phyloP scores from a whole-genome alignment of 1,139 yeast genomes.

The Pichia sp. region DNA sequence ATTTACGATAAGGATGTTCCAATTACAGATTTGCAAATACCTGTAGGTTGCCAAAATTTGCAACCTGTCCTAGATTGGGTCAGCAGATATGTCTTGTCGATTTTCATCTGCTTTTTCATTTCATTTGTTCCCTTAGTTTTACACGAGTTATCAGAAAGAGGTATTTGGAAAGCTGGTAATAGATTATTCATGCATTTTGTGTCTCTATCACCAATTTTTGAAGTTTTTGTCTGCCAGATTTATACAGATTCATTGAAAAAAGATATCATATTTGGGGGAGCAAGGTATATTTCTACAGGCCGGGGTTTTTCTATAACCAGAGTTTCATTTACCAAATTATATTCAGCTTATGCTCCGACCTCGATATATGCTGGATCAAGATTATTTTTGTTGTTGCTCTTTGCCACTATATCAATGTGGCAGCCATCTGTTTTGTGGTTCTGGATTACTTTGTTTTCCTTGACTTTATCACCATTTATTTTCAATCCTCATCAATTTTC shows the following conservation, averaged over 20 bases:
- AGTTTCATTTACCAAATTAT: slow-evolving; percentile 53
- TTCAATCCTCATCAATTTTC: slow-evolving; percentile 87
- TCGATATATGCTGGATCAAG: slow-evolving; percentile 66
- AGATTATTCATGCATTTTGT: slow-evolving; percentile 61
- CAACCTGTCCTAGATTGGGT: slow-evolving; percentile 79
- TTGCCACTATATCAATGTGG: slow-evolving; percentile 70
- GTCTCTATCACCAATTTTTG: slow-evolving; percentile 79
- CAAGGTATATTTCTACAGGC: slow-evolving; percentile 78
- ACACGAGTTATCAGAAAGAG: slow-evolving; percentile 78
- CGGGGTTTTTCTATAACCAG: slow-evolving; percentile 79
- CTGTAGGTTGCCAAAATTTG: slow-evolving; percentile 72
- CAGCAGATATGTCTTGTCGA: slow-evolving; percentile 71
- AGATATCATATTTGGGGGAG: slow-evolving; percentile 78
- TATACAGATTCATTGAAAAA: slow-evolving; percentile 67
- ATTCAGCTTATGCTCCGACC: slow-evolving; percentile 57
- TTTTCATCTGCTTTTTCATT: slow-evolving; percentile 77
- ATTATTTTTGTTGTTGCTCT: slow-evolving; percentile 52
- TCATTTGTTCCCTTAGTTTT: slow-evolving; percentile 75
- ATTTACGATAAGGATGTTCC: slow-evolving; percentile 50
- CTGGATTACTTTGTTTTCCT: slow-evolving; percentile 68
- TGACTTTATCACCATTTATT: slow-evolving; percentile 73
- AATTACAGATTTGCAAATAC: slow-evolving; percentile 55
- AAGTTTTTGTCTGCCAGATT: slow-evolving; percentile 81
- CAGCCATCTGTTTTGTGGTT: slow-evolving; percentile 77
- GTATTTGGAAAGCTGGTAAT: slow-evolving; percentile 55